Percentiles rank a stretch among this genome's conserved stretches.
Evolutionary conservation across 192 early-diverging fungal genomes (phyloP).

Genomic region (Coemansia umbellata): DNA sequence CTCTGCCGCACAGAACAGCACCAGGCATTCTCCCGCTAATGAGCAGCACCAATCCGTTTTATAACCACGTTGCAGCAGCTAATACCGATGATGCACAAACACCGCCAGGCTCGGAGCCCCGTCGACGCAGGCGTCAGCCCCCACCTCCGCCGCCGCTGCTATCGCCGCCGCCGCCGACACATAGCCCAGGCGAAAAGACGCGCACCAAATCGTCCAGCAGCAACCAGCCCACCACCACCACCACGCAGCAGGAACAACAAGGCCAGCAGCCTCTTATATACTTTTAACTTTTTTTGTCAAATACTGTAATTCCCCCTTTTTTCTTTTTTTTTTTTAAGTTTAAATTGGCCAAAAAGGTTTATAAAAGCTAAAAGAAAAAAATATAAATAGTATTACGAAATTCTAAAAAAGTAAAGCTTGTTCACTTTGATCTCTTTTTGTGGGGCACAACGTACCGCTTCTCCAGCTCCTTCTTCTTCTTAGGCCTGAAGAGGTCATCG

Average conservation of each 20-base stretch:
- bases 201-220: neutral
- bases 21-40: neutral
- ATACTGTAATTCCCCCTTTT: neutral
- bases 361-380: too few species aligned
- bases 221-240: neutral
- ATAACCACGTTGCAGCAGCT: neutral
- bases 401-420: neutral
- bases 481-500: neutral
- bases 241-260: neutral
- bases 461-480: slow-evolving; percentile 13
- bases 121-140: slow-evolving; percentile 24
- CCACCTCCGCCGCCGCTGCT: slow-evolving; percentile 25
- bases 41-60: slow-evolving; percentile 11
- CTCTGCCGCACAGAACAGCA: slow-evolving; percentile 1
- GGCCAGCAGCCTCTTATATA: slow-evolving; percentile 4
- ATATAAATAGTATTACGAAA: neutral
- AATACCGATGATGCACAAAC: neutral
- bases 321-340: neutral
- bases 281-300: slow-evolving; percentile 4
- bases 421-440: slow-evolving; percentile 10
- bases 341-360: too few species aligned
- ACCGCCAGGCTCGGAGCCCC: too few species aligned
- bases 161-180: too few species aligned
- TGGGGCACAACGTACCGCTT: slow-evolving; percentile 20
- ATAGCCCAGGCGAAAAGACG: too few species aligned